A percentile compares a stretch with the other conserved stretches of the same genome.
Conservation (phyloP, 2,329 filamentous ascomycete genomes). For the Hymenoscyphus fraxineus region DNA sequence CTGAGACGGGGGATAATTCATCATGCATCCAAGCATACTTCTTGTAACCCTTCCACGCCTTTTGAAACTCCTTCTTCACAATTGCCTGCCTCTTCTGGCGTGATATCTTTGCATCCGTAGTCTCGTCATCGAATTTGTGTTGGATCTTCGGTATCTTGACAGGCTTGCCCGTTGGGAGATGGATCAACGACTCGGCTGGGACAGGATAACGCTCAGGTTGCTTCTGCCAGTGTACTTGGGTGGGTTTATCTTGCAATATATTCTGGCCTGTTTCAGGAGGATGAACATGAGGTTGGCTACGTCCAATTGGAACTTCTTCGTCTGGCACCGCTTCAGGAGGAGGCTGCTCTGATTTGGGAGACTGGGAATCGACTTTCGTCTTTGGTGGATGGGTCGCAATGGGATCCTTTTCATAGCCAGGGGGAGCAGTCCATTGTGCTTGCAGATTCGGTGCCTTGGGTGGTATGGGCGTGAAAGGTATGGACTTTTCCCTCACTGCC, state of each 20-base stretch:
- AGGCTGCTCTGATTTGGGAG: conserved; percentile 1
- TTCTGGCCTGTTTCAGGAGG: conserved; percentile 31
- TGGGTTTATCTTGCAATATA: conserved; percentile 14
- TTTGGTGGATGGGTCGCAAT: neutral
- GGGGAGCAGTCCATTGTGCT: conserved; percentile 2
- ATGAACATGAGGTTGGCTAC: conserved; percentile 17
- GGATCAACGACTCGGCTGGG: conserved; percentile 64
- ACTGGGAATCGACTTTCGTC: conserved; percentile 3
- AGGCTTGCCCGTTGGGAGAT: conserved; percentile 68
- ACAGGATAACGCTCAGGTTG: conserved; percentile 75
- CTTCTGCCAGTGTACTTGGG: conserved; percentile 66
- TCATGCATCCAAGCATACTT: conserved; percentile 80
- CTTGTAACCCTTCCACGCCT: conserved; percentile 80
- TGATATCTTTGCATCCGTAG: conserved; percentile 53
- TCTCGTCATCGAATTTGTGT: conserved; percentile 65
- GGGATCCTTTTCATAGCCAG: neutral
- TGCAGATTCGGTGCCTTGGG: neutral
- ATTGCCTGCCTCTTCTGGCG: conserved; percentile 60
- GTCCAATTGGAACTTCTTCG: conserved; percentile 11
- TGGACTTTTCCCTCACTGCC: conserved; percentile 1
- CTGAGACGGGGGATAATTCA: conserved; percentile 72
- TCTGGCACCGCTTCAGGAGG: conserved; percentile 4
- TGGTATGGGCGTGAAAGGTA: conserved; percentile 1
- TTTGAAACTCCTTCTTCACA: conserved; percentile 71
- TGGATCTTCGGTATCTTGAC: conserved; percentile 75